Evolutionary conservation across 1,284 basidiomycete species (phyloP).

Genomic region (Fomitopsis betulina): DNA sequence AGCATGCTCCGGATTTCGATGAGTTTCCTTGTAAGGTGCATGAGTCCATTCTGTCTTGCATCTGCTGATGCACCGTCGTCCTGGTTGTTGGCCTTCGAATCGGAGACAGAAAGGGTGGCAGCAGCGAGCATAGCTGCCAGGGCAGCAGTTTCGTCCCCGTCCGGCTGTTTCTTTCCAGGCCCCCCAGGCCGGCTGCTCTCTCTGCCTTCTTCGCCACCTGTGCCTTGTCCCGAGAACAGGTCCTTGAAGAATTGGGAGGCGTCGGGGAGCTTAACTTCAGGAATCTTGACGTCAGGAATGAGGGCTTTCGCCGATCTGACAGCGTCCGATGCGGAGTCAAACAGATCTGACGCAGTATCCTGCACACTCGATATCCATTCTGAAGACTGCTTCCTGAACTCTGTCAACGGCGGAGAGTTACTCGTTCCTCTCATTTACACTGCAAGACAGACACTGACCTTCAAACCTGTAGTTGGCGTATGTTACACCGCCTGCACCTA

Average conservation of each 20-base stretch:
- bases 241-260: constrained; percentile 71
- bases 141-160: constrained; percentile 48
- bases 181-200: constrained; percentile 21
- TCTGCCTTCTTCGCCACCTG: constrained; percentile 23
- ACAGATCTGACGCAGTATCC: constrained; percentile 61
- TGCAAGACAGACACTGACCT: constrained; percentile 50
- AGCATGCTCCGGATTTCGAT: constrained; percentile 96
- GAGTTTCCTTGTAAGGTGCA: constrained; percentile 92
- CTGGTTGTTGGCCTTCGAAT: constrained; percentile 38
- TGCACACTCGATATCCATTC: constrained; percentile 64
- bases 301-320: constrained; percentile 55
- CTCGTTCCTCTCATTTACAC: background rate
- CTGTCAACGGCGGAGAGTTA: constrained; percentile 31
- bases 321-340: constrained; percentile 63
- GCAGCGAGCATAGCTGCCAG: constrained; percentile 73
- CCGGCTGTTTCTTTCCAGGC: constrained; percentile 42
- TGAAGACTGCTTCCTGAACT: constrained; percentile 62
- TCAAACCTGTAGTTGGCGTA: constrained; percentile 95
- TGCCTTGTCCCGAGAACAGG: constrained; percentile 46
- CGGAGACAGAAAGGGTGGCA: constrained; percentile 68
- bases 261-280: constrained; percentile 62
- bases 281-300: constrained; percentile 55
- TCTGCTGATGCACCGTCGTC: constrained; percentile 31
- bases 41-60: constrained; percentile 63
- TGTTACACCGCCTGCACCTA: constrained; percentile 85